These are phyloP conservation scores for Talaromyces sp. DNA, from an alignment of 2,329 filamentous ascomycete species.

Conservation along the genomic window DNA sequence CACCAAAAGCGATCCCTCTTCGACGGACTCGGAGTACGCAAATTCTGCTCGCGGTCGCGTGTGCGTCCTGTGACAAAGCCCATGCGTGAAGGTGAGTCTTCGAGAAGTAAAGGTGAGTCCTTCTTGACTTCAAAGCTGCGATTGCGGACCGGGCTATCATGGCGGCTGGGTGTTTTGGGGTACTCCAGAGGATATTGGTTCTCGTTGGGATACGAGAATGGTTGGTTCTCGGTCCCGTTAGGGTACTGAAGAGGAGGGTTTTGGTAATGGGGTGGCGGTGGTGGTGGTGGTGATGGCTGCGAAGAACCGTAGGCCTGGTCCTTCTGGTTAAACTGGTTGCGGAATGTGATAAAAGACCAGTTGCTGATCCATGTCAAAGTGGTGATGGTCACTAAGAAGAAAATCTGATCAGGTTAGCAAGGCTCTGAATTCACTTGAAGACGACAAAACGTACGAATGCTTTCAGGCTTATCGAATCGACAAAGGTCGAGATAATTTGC, in stretches of 20 bases:
- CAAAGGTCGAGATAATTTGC: conserved; percentile 88
- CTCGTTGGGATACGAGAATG: conserved; percentile 11
- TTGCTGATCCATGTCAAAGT: conserved; percentile 54
- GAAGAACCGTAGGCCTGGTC: conserved; percentile 16
- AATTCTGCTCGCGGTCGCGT: conserved; percentile 25
- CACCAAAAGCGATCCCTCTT: conserved; percentile 17
- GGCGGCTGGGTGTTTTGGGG: conserved; percentile 13
- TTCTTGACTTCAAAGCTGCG: conserved; percentile 18
- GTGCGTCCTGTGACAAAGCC: conserved; percentile 27
- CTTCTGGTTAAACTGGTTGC: conserved; percentile 29
- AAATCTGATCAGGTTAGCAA: conserved; percentile 26
- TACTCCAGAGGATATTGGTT: conserved; percentile 21
- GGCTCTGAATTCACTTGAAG: not conserved
- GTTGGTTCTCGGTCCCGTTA: not conserved
- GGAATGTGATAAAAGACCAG: conserved; percentile 54
- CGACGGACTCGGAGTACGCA: conserved; percentile 30
- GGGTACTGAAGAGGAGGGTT: conserved; percentile 22
- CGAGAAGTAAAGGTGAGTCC: conserved; percentile 18
- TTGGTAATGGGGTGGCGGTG: conserved; percentile 17
- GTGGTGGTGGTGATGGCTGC: conserved; percentile 18
- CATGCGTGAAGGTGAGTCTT: conserved; percentile 24
- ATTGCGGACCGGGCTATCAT: conserved; percentile 10
- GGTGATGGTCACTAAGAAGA: conserved; percentile 35
- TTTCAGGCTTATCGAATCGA: conserved; percentile 85
- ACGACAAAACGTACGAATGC: conserved; percentile 52